Percentiles rank a stretch among this genome's conserved stretches.
Conservation (phyloP, 257 asterid species). For the Euphrasia confusa region DNA sequence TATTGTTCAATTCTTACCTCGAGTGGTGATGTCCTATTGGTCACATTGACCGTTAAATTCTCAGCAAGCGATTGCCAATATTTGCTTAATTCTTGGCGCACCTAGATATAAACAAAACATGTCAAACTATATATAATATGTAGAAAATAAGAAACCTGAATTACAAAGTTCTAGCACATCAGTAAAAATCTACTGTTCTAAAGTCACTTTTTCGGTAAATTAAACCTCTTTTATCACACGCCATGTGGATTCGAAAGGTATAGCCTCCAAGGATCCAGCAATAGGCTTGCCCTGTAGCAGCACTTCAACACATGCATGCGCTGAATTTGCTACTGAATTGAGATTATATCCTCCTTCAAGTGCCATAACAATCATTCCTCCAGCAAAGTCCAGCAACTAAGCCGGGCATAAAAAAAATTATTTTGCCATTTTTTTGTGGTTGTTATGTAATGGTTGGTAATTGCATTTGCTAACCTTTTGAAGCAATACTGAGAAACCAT, state of each 20-base stretch:
- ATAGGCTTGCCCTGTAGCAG: too few species aligned
- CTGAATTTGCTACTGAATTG: conserved; percentile 74
- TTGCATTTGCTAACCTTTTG: too few species aligned
- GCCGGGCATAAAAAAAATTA: too few species aligned
- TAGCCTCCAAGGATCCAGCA: too few species aligned
- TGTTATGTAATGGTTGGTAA: too few species aligned
- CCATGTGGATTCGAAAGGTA: too few species aligned
- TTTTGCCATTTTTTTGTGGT: too few species aligned
- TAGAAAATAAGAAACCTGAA: neutral
- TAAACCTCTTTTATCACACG: conserved; percentile 65
- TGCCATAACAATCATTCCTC: conserved; percentile 90
- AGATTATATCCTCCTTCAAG: conserved; percentile 97
- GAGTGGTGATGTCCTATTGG: conserved; percentile 32
- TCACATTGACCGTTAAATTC: conserved; percentile 43
- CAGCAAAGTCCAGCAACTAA: conserved; percentile 18
- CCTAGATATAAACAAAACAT: conserved; percentile 34
- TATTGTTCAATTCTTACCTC: conserved; percentile 30
- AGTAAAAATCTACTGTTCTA: neutral
- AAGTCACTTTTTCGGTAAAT: conserved; percentile 13
- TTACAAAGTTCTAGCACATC: neutral
- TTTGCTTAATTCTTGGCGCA: conserved; percentile 49
- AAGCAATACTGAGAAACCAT: too few species aligned
- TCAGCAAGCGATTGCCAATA: conserved; percentile 70
- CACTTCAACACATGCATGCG: too few species aligned
- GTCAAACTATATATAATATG: neutral